Evolutionary conservation across 2,329 filamentous ascomycete genomes (phyloP), one percentile per base, ranked within the genome.

Genomic region (Paecilomyces sp.): DNA sequence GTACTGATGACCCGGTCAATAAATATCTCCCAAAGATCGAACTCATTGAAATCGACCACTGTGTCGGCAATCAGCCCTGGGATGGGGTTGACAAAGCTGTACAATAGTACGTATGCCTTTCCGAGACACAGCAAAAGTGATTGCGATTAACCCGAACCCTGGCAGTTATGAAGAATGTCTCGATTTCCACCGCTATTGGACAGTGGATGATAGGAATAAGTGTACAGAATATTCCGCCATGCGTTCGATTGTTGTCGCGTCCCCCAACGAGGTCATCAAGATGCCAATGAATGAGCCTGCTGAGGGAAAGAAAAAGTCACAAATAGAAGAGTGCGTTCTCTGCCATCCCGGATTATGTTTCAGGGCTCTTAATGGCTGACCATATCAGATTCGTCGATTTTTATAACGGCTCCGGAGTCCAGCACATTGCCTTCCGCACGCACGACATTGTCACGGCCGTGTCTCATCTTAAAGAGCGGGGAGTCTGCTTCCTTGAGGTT

Each of bases 281-380:
- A 96, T 96, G 91, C 92, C 92, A 66, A 93, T 96, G 83, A 96
- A 96, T 79, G 92, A 96, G 79, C 92, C 92, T 1, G 92, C 92
- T 0, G 77, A 81, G 0, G 92, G 91, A 57, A 91, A 92, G 79
- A 92, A 89, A 77, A 90, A 89, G 75, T 90, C 86, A 2, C 92
- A 96, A 77, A 96, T 96, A 64, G 91, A 96, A 75, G 92, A 96
- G 79, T 91, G 85, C 70, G 62, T n/a, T n/a, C 31, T 41, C 41
- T 53, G 11, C 22, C 7, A 24, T 31, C 18, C 8, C 12, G n/a
- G 8, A 9, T 28, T 28, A 28, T 28, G 6, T 28, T 28, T 28
- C 25, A 4, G 6, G 25, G 6, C 25, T 1, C 25, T 28, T 2
- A 28, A 28, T 65, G 57, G 65, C 57, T 15, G 31, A 8, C n/a